Percentiles rank a stretch among this genome's conserved stretches.
Evolutionary conservation across 2,329 filamentous ascomycete genomes (phyloP).

Genomic region (Penicillium palitans): DNA sequence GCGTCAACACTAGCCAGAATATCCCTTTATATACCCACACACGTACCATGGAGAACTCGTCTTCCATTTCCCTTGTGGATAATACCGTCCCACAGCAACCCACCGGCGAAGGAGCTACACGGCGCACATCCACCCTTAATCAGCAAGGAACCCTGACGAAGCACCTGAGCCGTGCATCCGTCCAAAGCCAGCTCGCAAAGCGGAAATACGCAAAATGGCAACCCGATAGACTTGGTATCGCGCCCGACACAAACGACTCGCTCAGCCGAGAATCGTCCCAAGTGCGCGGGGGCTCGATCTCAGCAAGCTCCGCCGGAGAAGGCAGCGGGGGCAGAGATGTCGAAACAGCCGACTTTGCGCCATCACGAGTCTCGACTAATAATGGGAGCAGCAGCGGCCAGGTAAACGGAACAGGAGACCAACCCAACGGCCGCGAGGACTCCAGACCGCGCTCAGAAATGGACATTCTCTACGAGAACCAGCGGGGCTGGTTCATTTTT

Average conservation of each 20-base stretch:
- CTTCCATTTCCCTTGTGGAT: conserved; percentile 42
- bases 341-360: conserved; percentile 19
- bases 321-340: conserved; percentile 12
- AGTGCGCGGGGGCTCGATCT: conserved; percentile 20
- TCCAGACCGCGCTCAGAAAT: conserved; percentile 54
- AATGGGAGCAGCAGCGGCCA: conserved; percentile 5
- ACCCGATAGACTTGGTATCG: conserved; percentile 57
- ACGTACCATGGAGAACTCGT: conserved; percentile 27
- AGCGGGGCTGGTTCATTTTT: conserved; percentile 86
- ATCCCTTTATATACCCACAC: neutral
- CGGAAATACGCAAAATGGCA: conserved; percentile 53
- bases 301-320: conserved; percentile 19
- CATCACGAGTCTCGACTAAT: conserved; percentile 12
- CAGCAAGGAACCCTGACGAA: conserved; percentile 29
- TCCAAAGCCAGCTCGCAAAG: conserved; percentile 42
- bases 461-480: conserved; percentile 93
- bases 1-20: neutral
- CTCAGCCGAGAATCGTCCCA: conserved; percentile 22
- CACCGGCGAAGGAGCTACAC: conserved; percentile 25
- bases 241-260: conserved; percentile 19
- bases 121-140: conserved; percentile 22
- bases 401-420: conserved; percentile 1
- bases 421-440: conserved; percentile 17
- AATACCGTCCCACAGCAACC: conserved; percentile 36
- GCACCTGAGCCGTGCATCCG: conserved; percentile 35